Conservation (phyloP, 108 stramenopile species). For the Ochromonas danica region DNA sequence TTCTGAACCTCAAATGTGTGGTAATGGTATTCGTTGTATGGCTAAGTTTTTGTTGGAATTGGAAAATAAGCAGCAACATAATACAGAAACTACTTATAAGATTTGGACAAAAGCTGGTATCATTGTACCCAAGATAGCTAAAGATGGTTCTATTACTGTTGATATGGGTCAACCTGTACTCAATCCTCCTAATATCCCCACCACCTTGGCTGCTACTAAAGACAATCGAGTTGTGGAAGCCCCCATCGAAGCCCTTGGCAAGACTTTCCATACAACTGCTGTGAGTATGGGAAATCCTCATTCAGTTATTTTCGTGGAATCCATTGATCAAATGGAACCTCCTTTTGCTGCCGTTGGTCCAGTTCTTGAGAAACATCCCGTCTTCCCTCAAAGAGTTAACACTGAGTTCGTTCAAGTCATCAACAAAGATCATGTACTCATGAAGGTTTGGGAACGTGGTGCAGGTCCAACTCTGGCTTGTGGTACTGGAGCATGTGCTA, state of each 20-base stretch:
- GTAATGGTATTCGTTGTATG: constrained; percentile 95
- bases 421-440: background rate
- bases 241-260: constrained; percentile 70
- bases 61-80: background rate
- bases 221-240: constrained; percentile 76
- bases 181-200: constrained; percentile 75
- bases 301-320: constrained; percentile 81
- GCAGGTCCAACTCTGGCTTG: constrained; percentile 94
- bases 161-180: constrained; percentile 93
- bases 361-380: constrained; percentile 73
- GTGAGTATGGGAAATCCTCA: constrained; percentile 98
- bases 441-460: constrained; percentile 86
- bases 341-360: constrained; percentile 73
- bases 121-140: constrained; percentile 84
- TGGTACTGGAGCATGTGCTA: constrained; percentile 93
- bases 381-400: constrained; percentile 89
- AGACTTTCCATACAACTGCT: constrained; percentile 79
- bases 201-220: constrained; percentile 75
- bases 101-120: constrained; percentile 86
- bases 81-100: constrained; percentile 64
- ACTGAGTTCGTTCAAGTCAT: constrained; percentile 85
- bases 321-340: constrained; percentile 78
- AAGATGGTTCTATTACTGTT: constrained; percentile 82
- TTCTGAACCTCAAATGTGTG: constrained; percentile 96
- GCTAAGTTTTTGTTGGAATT: constrained; percentile 85